Conservation (phyloP, 2,329 filamentous ascomycete species). For the Diaporthe amygdali region DNA sequence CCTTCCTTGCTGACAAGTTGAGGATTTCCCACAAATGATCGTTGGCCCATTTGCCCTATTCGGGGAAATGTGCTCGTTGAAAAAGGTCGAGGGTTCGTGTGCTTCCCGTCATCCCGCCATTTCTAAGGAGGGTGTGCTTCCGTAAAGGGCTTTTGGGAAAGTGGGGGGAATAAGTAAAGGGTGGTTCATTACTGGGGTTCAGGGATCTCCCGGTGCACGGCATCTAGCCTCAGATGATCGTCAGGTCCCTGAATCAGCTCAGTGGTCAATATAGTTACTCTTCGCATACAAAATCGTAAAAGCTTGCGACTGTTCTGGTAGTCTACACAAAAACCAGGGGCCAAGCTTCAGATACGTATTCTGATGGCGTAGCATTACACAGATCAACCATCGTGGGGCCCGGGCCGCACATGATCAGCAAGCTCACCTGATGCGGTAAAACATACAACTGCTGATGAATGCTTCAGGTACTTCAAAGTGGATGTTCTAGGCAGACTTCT, state of each 20-base stretch:
- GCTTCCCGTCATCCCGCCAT: constrained; percentile 15
- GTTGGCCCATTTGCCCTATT: not conserved
- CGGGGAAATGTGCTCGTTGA: not conserved
- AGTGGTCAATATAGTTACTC: not conserved
- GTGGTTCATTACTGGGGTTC: not conserved
- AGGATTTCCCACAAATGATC: constrained; percentile 27
- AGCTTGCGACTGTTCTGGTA: not conserved
- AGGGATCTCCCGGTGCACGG: not conserved
- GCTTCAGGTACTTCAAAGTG: not conserved
- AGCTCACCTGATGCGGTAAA: not conserved
- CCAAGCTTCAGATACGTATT: not conserved
- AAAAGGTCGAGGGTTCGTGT: not conserved
- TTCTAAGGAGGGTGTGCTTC: constrained; percentile 20
- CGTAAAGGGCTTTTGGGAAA: constrained; percentile 14
- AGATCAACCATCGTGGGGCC: not conserved
- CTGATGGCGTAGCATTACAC: not conserved
- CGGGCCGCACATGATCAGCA: not conserved
- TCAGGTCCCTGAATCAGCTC: not conserved
- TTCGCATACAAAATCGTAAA: not conserved
- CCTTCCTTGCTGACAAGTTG: not conserved
- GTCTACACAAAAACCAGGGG: not conserved
- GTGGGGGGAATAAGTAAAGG: not conserved
- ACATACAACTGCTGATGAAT: not conserved
- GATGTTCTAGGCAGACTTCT: not conserved
- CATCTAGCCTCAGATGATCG: not conserved